These are phyloP conservation scores for Triticum monococcum DNA, from an alignment of 176 grass and related monocot species.

Conservation along the genomic window DNA sequence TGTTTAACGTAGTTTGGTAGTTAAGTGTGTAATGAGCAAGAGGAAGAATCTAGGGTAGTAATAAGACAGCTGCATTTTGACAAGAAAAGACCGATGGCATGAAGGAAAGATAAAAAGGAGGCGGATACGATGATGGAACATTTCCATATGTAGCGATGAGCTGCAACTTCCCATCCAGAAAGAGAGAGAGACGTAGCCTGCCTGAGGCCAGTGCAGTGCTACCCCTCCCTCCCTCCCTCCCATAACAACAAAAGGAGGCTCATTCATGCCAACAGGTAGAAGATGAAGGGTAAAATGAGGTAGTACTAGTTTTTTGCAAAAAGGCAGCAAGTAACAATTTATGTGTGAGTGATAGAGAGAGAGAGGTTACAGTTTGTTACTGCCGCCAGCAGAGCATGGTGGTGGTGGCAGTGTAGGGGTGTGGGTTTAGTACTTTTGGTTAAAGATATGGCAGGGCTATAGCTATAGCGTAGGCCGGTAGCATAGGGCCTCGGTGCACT, in stretches of 20 bases:
- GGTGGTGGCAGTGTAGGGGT: background rate
- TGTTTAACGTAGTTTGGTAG: background rate
- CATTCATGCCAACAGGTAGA: background rate
- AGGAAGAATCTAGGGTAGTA: background rate
- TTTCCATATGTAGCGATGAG: slow-evolving; percentile 7
- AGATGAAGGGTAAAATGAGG: background rate
- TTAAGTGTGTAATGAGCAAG: background rate
- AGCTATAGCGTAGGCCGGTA: background rate
- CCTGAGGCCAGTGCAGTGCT: background rate
- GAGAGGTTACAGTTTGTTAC: background rate
- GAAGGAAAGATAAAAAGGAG: background rate
- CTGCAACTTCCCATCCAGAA: background rate
- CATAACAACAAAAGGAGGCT: background rate
- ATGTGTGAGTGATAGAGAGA: background rate
- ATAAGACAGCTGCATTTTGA: background rate
- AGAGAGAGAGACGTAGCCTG: background rate
- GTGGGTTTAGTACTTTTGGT: slow-evolving; percentile 7
- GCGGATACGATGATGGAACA: background rate
- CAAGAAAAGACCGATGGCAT: background rate
- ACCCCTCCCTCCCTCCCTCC: background rate
- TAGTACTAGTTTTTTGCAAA: background rate
- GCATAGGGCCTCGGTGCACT: background rate
- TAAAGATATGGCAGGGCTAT: slow-evolving; percentile 29
- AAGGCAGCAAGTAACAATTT: slow-evolving; percentile 29
- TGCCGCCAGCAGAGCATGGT: background rate